A percentile compares a stretch with the other conserved stretches of the same genome.
These are phyloP conservation scores for Macrophomina phaseolina DNA, from an alignment of 2,329 filamentous ascomycete genomes.

Conservation along the genomic window DNA sequence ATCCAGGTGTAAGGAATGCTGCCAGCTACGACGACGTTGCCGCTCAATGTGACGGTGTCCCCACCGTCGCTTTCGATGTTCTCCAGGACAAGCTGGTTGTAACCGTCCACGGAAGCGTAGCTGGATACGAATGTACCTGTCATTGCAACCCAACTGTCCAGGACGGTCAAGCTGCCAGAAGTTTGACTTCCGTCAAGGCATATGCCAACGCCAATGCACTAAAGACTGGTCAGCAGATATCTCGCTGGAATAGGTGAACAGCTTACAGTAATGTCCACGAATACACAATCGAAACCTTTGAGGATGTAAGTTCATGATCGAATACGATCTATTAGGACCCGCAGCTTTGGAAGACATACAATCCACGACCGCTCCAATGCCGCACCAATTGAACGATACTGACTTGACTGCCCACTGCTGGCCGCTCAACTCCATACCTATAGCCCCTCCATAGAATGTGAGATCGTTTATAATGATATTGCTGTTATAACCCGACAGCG, in stretches of 20 bases:
- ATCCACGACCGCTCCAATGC: neutral
- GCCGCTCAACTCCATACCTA: conserved; percentile 40
- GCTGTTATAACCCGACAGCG: conserved; percentile 33
- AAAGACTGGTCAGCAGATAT: neutral
- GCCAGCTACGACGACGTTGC: conserved; percentile 3
- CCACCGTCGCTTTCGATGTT: conserved; percentile 20
- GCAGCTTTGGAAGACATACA: neutral
- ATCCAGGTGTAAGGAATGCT: conserved; percentile 20
- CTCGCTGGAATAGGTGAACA: neutral
- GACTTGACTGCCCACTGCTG: conserved; percentile 45
- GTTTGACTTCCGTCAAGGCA: conserved; percentile 18
- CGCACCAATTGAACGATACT: conserved; percentile 3
- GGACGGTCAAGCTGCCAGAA: conserved; percentile 11
- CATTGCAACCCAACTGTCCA: conserved; percentile 2
- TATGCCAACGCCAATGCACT: conserved; percentile 1
- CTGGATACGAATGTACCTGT: conserved; percentile 15
- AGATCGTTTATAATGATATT: conserved; percentile 31
- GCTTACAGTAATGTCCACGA: neutral
- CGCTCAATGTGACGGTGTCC: conserved; percentile 2
- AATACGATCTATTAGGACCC: neutral
- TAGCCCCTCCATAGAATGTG: conserved; percentile 27
- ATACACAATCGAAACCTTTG: conserved; percentile 11
- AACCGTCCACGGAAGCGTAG: neutral
- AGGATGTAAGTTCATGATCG: neutral
- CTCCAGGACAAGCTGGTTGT: conserved; percentile 25